phyloP scores from a whole-genome alignment of 345 rosid genomes.

The Toxicodendron radicans region DNA sequence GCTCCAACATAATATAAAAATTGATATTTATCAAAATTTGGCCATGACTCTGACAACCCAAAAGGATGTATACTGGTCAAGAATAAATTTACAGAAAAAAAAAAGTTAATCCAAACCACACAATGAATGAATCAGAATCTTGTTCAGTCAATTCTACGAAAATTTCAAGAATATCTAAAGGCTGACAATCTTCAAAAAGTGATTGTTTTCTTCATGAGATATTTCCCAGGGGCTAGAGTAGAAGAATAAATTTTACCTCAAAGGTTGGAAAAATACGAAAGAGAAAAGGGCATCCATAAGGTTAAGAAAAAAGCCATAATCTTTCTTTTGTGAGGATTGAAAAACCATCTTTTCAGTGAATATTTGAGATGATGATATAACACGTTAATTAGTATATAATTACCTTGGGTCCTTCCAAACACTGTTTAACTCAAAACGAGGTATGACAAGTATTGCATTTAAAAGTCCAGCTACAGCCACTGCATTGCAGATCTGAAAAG shows the following conservation, averaged over 20 bases:
- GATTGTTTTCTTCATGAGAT: background rate
- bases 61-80: background rate
- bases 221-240: background rate
- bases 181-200: background rate
- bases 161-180: background rate
- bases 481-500: constrained; percentile 83
- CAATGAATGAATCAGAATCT: background rate
- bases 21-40: background rate
- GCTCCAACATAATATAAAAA: background rate
- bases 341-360: constrained; percentile 7
- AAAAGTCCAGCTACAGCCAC: constrained; percentile 94
- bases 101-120: background rate
- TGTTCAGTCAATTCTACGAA: background rate
- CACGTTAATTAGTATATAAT: background rate
- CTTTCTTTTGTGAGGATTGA: background rate
- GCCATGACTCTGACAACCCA: background rate
- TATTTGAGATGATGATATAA: constrained; percentile 2
- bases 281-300: background rate
- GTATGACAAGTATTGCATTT: constrained; percentile 80
- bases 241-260: background rate
- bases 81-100: background rate
- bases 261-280: background rate
- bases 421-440: constrained; percentile 69
- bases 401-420: constrained; percentile 95
- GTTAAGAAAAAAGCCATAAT: background rate